phyloP scores from a whole-genome alignment of 805 yeast genomes.

The Nematodospora valgi region DNA sequence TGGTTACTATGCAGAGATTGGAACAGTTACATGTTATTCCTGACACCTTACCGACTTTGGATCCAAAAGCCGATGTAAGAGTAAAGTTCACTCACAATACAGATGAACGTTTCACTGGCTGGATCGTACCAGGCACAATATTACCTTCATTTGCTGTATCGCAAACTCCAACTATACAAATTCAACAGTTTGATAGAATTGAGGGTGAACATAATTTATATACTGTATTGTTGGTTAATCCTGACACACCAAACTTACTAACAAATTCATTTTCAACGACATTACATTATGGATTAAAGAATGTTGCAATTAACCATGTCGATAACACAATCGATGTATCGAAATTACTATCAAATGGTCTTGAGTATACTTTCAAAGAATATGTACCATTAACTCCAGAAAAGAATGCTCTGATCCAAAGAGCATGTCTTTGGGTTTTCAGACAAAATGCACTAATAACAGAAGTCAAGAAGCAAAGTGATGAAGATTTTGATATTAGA shows the following conservation, averaged over 20 bases:
- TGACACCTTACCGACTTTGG: conserved; percentile 87
- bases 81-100: conserved; percentile 69
- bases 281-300: conserved; percentile 72
- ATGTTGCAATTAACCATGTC: conserved; percentile 57
- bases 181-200: conserved; percentile 64
- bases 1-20: conserved; percentile 87
- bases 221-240: conserved; percentile 80
- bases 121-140: conserved; percentile 76
- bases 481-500: conserved; percentile 63
- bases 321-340: conserved; percentile 53
- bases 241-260: conserved; percentile 80
- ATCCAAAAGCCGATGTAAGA: conserved; percentile 72
- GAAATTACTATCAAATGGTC: conserved; percentile 34
- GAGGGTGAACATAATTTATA: conserved; percentile 50
- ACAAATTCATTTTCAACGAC: conserved; percentile 67
- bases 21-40: conserved; percentile 86
- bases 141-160: conserved; percentile 72
- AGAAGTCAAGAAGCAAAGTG: conserved; percentile 12
- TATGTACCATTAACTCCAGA: conserved; percentile 88
- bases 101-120: conserved; percentile 51
- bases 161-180: conserved; percentile 71
- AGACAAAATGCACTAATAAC: conserved; percentile 50
- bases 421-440: conserved; percentile 88
- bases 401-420: conserved; percentile 77
- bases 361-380: conserved; percentile 38